A percentile compares a stretch with the other conserved stretches of the same genome.
These are phyloP conservation scores for Cyclotella atomus DNA, from an alignment of 108 stramenopile species.

Conservation along the genomic window DNA sequence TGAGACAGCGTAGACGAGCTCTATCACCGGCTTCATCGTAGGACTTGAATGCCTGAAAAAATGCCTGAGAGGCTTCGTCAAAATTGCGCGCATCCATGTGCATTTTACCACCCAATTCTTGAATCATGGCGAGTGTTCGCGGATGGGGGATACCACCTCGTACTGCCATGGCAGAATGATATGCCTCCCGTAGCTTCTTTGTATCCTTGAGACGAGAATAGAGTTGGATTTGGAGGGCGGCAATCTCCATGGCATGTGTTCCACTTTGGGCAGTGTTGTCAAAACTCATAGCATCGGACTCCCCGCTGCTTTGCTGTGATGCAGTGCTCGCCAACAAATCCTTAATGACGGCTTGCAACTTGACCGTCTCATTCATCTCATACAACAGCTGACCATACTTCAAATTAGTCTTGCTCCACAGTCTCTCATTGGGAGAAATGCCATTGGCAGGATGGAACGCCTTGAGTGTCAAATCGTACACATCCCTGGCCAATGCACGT, in stretches of 20 bases:
- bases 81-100: slow-evolving; percentile 87
- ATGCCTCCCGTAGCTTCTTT: slow-evolving; percentile 87
- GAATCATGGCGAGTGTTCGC: slow-evolving; percentile 88
- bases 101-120: slow-evolving; percentile 94
- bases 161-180: slow-evolving; percentile 84
- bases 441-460: slow-evolving; percentile 77
- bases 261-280: slow-evolving; percentile 35
- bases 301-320: slow-evolving; percentile 13
- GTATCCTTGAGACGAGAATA: slow-evolving; percentile 86
- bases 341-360: slow-evolving; percentile 85
- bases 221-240: slow-evolving; percentile 92
- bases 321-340: slow-evolving; percentile 60
- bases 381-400: slow-evolving; percentile 93
- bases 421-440: slow-evolving; percentile 81
- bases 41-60: slow-evolving; percentile 93
- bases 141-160: slow-evolving; percentile 93
- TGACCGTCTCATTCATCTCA: slow-evolving; percentile 87
- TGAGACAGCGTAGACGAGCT: slow-evolving; percentile 81
- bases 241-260: slow-evolving; percentile 92
- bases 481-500: slow-evolving; percentile 55
- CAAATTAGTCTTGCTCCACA: slow-evolving; percentile 96
- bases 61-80: slow-evolving; percentile 79
- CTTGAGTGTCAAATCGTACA: slow-evolving; percentile 79
- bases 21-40: slow-evolving; percentile 96
- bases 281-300: slow-evolving; percentile 18